phyloP scores from a whole-genome alignment of 2,329 filamentous ascomycete genomes.

The Nemania diffusa region DNA sequence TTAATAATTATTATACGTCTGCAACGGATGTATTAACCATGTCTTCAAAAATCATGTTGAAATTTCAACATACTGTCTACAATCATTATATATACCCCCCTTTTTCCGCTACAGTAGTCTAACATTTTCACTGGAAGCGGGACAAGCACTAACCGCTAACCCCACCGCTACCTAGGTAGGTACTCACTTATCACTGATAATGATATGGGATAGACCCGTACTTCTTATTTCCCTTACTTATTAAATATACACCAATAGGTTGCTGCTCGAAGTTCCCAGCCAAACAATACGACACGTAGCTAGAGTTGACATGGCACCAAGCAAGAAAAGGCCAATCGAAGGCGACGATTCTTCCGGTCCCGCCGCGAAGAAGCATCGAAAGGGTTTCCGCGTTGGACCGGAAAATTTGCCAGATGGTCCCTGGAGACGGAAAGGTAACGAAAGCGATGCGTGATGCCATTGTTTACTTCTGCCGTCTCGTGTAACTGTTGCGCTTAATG shows the following conservation, averaged over 20 bases:
- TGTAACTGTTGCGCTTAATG: neutral
- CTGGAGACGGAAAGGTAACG: conserved; percentile 77
- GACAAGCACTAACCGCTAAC: too few species aligned
- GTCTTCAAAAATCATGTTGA: too few species aligned
- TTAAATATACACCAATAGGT: neutral
- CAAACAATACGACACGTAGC: neutral
- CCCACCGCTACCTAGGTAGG: neutral
- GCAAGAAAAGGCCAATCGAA: conserved; percentile 59
- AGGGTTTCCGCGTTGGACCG: conserved; percentile 87
- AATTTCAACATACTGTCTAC: too few species aligned
- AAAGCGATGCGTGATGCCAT: conserved; percentile 8
- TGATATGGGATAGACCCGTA: too few species aligned
- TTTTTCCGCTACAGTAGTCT: too few species aligned
- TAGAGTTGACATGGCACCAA: conserved; percentile 60
- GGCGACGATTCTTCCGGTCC: conserved; percentile 50
- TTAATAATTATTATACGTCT: too few species aligned
- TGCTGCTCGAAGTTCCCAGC: neutral
- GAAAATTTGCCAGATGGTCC: conserved; percentile 91
- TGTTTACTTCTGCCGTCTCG: neutral
- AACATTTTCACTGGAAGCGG: too few species aligned
- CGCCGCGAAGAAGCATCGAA: conserved; percentile 64
- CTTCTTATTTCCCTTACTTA: too few species aligned
- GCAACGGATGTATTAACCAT: too few species aligned
- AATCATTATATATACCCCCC: too few species aligned
- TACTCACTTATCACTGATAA: neutral